These are phyloP conservation scores for Capsicum pubescens DNA, from an alignment of 257 asterid species.

Conservation along the genomic window DNA sequence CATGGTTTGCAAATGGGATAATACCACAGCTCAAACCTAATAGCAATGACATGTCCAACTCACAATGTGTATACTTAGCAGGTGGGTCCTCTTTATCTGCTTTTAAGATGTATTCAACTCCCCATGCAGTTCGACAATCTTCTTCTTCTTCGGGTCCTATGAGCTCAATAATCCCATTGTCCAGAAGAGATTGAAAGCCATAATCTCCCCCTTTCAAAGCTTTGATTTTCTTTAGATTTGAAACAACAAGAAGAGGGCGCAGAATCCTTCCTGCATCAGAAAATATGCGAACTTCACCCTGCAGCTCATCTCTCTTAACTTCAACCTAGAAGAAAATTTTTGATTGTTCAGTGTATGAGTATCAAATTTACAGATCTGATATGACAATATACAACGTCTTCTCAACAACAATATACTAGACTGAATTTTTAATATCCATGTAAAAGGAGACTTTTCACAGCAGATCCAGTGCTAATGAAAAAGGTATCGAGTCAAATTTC, in stretches of 20 bases:
- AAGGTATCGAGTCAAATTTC: background rate
- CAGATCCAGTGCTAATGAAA: background rate
- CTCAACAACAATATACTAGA: background rate
- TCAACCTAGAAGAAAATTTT: slow-evolving; percentile 64
- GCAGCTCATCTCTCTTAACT: slow-evolving; percentile 73
- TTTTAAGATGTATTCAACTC: slow-evolving; percentile 56
- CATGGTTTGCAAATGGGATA: slow-evolving; percentile 91
- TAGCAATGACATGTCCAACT: slow-evolving; percentile 78
- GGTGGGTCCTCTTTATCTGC: slow-evolving; percentile 68
- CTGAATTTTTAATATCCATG: background rate
- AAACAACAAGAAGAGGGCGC: slow-evolving; percentile 89
- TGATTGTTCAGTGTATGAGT: slow-evolving; percentile 2
- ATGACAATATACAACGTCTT: background rate
- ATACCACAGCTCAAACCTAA: slow-evolving; percentile 86
- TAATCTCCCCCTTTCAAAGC: slow-evolving; percentile 60
- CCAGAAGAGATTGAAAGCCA: slow-evolving; percentile 65
- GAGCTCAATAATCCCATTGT: slow-evolving; percentile 73
- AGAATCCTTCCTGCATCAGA: slow-evolving; percentile 94
- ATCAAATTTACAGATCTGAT: background rate
- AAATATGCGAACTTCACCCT: slow-evolving; percentile 79
- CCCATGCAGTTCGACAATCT: slow-evolving; percentile 91
- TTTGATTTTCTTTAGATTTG: slow-evolving; percentile 62
- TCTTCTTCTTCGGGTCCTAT: slow-evolving; percentile 98
- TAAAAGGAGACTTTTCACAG: background rate
- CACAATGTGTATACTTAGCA: slow-evolving; percentile 75